A percentile compares a stretch with the other conserved stretches of the same genome.
These are phyloP conservation scores for Beauveria rudraprayagi DNA, from an alignment of 2,329 filamentous ascomycete species.

Conservation along the genomic window DNA sequence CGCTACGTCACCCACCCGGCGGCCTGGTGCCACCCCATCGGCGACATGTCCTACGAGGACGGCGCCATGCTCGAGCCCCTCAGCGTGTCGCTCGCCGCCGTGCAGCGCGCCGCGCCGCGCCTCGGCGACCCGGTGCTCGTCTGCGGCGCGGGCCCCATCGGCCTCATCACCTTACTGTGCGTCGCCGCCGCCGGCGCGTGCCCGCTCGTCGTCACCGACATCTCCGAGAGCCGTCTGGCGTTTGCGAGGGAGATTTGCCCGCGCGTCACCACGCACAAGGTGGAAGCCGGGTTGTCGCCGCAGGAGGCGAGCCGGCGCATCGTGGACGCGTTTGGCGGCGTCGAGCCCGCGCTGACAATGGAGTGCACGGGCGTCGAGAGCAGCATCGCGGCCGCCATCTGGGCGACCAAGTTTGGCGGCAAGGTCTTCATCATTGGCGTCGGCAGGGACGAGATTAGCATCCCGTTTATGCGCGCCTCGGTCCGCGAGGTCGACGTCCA, in stretches of 20 bases:
- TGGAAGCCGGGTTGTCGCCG: conserved; percentile 46
- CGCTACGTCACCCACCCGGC: conserved; percentile 94
- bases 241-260: conserved; percentile 83
- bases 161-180: conserved; percentile 80
- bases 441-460: conserved; percentile 88
- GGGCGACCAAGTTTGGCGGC: conserved; percentile 87
- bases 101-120: conserved; percentile 72
- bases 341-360: conserved; percentile 74
- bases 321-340: conserved; percentile 56
- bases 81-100: conserved; percentile 77
- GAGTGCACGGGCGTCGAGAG: conserved; percentile 95
- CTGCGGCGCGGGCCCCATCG: conserved; percentile 90
- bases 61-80: conserved; percentile 87
- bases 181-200: conserved; percentile 79
- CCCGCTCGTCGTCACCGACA: conserved; percentile 89
- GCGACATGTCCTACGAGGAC: conserved; percentile 83
- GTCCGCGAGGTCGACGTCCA: conserved; percentile 90
- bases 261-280: conserved; percentile 70
- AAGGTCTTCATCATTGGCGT: conserved; percentile 97
- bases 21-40: conserved; percentile 93
- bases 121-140: conserved; percentile 84
- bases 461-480: conserved; percentile 90
- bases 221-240: conserved; percentile 73
- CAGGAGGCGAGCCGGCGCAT: conserved; percentile 70
- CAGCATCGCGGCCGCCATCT: conserved; percentile 78